Evolutionary conservation across 768 basidiomycete species (phyloP), one percentile per base, ranked within the genome.

Genomic region (Hericium rajendrae): DNA sequence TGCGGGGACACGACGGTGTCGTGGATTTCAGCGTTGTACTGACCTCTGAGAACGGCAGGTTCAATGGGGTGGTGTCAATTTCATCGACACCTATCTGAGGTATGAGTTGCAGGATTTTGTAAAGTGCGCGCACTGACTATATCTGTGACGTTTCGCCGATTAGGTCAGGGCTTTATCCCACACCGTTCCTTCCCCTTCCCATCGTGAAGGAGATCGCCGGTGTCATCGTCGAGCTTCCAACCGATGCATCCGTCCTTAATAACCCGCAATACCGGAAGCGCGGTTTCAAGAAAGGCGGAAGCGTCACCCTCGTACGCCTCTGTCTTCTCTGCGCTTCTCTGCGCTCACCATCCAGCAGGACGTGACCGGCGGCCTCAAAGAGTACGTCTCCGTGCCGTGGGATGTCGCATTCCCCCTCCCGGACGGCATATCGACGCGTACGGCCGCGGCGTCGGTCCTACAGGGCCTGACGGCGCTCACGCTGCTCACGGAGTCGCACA

Each of bases 151-250:
- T 18, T 13, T 24, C 12, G 11, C 16, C 22, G 2, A 43, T 2
- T 32, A 86, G 81, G 60, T 69, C 76, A 61, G 90, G 90, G 0
- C 61, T 90, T 15, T 92, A 91, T 67, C 77, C 80, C 12, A 65
- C 75, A 41, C 67, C 76, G 54, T 63, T 71, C 11, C 80, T 86
- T 62, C 89, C 91, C 5, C 78, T 79, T 39, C 77, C 80, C 12
- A 72, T 94, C 20, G 94, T 94, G 3, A 79, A 79, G 63, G 95
- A 98, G 70, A 79, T 78, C 0, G 78, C 88, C 2, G 97, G 97
- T 0, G 80, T 76, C 5, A 78, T 98, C 56, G 77, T 88, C 43
- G 77, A 78, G 12, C 74, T 95, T 38, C 93, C 93, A 16, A 82
- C 81, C 0, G 86, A 90, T 57, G 67, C 72, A 5, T 67, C 70